These are phyloP conservation scores for Aspergillus piperis DNA, from an alignment of 2,329 filamentous ascomycete species.

Conservation along the genomic window DNA sequence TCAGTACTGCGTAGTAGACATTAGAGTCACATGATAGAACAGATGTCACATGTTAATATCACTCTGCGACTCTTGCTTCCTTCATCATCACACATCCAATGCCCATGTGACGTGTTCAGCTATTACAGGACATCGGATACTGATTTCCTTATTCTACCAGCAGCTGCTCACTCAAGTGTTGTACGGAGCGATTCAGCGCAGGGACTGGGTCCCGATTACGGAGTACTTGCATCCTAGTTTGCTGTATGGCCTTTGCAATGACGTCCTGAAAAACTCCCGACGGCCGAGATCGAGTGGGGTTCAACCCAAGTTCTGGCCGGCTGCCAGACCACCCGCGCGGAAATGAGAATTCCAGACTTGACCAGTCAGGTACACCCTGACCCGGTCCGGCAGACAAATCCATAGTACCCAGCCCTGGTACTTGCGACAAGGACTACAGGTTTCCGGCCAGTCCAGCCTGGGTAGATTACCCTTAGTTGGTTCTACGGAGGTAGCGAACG, in stretches of 20 bases:
- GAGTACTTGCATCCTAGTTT: no score
- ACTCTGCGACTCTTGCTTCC: no score
- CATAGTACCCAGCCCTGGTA: neutral
- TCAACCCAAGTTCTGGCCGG: conserved; percentile 9
- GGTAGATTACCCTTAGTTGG: neutral
- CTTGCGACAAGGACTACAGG: conserved; percentile 1
- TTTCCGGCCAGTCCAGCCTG: conserved; percentile 7
- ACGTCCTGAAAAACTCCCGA: neutral
- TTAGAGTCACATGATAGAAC: no score
- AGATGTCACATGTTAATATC: no score
- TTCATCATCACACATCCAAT: no score
- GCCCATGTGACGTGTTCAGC: no score
- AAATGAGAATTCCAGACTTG: neutral
- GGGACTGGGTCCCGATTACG: no score
- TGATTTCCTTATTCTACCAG: no score
- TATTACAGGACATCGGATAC: no score
- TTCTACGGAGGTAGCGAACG: no score
- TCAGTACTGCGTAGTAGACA: no score
- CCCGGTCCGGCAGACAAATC: neutral
- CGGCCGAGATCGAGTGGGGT: conserved; percentile 13
- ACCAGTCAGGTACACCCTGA: conserved; percentile 6
- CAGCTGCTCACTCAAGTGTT: no score
- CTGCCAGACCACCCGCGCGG: neutral
- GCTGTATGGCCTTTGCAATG: neutral
- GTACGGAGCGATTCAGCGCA: neutral